Percentiles rank a stretch among this genome's conserved stretches.
Conservation (phyloP, 2,329 filamentous ascomycete species). For the Diaporthe humulicola region DNA sequence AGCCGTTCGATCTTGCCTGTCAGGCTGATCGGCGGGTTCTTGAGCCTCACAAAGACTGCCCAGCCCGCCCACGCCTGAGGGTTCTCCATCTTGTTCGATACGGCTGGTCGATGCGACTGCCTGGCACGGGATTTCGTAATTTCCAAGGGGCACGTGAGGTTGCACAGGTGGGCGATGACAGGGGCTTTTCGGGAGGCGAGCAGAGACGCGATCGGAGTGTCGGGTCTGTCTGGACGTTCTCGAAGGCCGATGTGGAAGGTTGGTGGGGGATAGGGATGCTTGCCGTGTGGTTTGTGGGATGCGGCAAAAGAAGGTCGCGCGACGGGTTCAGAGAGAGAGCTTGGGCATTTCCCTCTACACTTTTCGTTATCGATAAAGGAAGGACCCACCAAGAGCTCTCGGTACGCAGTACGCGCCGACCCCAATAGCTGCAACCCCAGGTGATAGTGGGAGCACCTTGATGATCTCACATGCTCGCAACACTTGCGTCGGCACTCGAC, state of each 20-base stretch:
- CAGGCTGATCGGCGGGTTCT: constrained; percentile 37
- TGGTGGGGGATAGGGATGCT: constrained; percentile 7
- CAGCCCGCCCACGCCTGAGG: constrained; percentile 33
- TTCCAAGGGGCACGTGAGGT: constrained; percentile 12
- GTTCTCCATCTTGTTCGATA: constrained; percentile 24
- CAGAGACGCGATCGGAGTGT: background rate
- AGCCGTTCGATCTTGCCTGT: constrained; percentile 39
- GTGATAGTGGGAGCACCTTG: background rate
- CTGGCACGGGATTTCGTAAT: background rate
- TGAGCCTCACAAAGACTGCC: constrained; percentile 36
- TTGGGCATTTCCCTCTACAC: constrained; percentile 30
- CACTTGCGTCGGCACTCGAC: background rate
- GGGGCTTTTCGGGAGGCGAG: background rate
- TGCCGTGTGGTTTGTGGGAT: constrained; percentile 27
- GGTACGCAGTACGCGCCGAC: background rate
- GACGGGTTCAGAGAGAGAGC: constrained; percentile 17
- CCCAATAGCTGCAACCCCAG: background rate
- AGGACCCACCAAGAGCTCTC: constrained; percentile 27
- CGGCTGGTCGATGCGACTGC: constrained; percentile 6
- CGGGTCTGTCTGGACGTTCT: constrained; percentile 17
- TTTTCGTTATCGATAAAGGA: constrained; percentile 40
- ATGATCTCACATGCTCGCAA: constrained; percentile 9
- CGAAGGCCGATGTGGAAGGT: constrained; percentile 9
- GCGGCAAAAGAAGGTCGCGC: constrained; percentile 16
- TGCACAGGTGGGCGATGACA: background rate